Evolutionary conservation across 2,329 filamentous ascomycete genomes (phyloP).

Genomic region (Microcyclospora pomicola): DNA sequence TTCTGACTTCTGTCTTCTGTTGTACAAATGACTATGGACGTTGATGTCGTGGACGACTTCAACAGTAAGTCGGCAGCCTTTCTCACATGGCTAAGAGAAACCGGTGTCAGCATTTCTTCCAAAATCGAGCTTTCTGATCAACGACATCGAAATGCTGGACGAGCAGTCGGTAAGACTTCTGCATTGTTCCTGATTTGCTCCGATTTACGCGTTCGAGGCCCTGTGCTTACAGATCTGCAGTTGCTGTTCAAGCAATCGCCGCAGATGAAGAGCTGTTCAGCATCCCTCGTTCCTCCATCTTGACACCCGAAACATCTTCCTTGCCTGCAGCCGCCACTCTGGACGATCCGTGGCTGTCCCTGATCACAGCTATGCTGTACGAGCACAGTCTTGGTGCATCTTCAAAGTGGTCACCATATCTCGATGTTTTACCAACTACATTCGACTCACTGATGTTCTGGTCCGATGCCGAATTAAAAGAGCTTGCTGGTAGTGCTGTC

Average conservation of each 20-base stretch:
- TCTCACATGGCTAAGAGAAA: slow-evolving; percentile 41
- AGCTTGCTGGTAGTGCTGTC: slow-evolving; percentile 68
- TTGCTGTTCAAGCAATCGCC: slow-evolving; percentile 55
- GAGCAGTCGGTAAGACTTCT: slow-evolving; percentile 46
- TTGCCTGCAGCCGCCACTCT: slow-evolving; percentile 33
- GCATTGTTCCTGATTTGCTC: slow-evolving; percentile 2
- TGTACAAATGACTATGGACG: too few species aligned
- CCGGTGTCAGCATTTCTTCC: slow-evolving; percentile 40
- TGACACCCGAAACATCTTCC: slow-evolving; percentile 59
- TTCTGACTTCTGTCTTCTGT: too few species aligned
- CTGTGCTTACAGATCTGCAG: slow-evolving; percentile 30
- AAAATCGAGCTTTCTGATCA: slow-evolving; percentile 48
- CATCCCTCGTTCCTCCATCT: slow-evolving; percentile 57
- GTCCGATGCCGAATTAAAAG: slow-evolving; percentile 52
- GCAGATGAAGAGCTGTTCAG: slow-evolving; percentile 68
- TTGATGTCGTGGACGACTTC: slow-evolving; percentile 18
- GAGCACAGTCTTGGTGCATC: slow-evolving; percentile 46
- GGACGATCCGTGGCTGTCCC: slow-evolving; percentile 35
- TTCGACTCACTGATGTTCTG: slow-evolving; percentile 93
- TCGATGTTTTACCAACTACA: slow-evolving; percentile 53
- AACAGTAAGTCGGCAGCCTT: slow-evolving; percentile 38
- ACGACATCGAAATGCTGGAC: slow-evolving; percentile 40
- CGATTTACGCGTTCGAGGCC: neutral
- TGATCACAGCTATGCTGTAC: slow-evolving; percentile 70
- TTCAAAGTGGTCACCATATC: slow-evolving; percentile 66